These are phyloP conservation scores for Epichloe hybrida DNA, from an alignment of 2,329 filamentous ascomycete species.

Conservation along the genomic window DNA sequence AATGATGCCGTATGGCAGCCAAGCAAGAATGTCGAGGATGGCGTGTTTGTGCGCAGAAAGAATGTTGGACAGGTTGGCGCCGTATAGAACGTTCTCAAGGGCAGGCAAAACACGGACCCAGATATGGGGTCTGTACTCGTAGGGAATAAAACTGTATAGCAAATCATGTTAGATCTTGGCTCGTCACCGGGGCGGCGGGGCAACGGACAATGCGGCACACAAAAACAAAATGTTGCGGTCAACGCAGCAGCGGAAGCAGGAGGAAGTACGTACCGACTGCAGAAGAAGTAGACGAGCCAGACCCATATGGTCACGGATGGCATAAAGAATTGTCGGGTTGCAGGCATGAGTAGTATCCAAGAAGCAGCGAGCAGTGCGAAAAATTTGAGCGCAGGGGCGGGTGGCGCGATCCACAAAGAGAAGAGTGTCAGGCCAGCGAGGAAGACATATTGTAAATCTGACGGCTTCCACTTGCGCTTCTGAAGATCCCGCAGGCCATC, in stretches of 20 bases:
- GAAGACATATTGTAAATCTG: conserved; percentile 75
- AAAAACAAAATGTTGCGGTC: not conserved
- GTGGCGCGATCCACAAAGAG: conserved; percentile 68
- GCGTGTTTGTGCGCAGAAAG: conserved; percentile 79
- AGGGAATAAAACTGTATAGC: conserved; percentile 62
- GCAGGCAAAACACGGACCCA: conserved; percentile 92
- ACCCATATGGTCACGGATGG: conserved; percentile 74
- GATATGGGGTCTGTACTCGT: conserved; percentile 79
- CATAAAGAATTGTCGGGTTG: conserved; percentile 82
- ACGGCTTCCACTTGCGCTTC: conserved; percentile 64
- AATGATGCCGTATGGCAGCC: conserved; percentile 83
- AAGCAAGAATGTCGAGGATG: conserved; percentile 74
- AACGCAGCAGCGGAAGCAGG: not conserved
- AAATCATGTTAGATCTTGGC: not conserved
- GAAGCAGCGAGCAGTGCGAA: conserved; percentile 53
- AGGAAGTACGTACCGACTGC: conserved; percentile 60
- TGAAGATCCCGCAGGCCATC: conserved; percentile 66
- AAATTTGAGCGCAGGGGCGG: conserved; percentile 68
- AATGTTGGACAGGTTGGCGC: conserved; percentile 90
- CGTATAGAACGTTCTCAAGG: conserved; percentile 91
- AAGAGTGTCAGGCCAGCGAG: conserved; percentile 66
- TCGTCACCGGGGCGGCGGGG: not conserved
- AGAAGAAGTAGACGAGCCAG: conserved; percentile 86
- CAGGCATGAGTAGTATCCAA: conserved; percentile 62
- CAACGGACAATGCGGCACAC: not conserved